phyloP scores from a whole-genome alignment of 345 rosid species.

The Populus pruinosa region DNA sequence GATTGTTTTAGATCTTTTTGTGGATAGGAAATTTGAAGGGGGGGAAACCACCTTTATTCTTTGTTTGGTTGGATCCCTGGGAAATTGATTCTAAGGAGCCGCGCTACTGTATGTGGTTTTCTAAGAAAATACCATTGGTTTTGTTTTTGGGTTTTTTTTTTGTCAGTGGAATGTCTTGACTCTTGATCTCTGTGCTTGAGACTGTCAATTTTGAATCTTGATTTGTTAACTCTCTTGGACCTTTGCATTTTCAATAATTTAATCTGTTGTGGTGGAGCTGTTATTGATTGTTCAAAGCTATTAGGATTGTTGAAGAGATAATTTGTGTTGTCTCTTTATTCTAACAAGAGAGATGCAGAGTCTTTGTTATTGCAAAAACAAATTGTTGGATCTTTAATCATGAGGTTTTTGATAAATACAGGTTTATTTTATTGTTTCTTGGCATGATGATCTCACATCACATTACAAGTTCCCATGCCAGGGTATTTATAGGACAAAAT shows the following conservation, averaged over 20 bases:
- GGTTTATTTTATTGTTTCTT: not conserved
- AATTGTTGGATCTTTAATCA: not conserved
- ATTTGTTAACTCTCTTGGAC: not conserved
- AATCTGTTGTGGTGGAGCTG: not conserved
- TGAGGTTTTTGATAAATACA: not conserved
- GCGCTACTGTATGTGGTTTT: not conserved
- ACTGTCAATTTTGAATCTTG: not conserved
- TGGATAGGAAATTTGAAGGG: not conserved
- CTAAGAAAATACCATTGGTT: not conserved
- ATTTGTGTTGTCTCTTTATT: not conserved
- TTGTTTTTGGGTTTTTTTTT: not conserved
- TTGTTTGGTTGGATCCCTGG: not conserved
- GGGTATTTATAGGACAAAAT: not conserved
- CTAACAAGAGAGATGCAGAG: not conserved
- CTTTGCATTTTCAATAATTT: not conserved
- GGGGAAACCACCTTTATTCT: not conserved
- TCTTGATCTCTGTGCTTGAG: not conserved
- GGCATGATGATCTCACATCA: not conserved
- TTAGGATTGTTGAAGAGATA: not conserved
- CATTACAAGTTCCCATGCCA: not conserved
- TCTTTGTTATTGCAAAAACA: not conserved
- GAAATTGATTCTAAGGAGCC: not conserved
- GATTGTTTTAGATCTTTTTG: not conserved
- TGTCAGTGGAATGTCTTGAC: not conserved
- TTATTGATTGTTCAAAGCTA: not conserved